Conservation (phyloP, 208 protist species). For the Leishmania tarentolae region DNA sequence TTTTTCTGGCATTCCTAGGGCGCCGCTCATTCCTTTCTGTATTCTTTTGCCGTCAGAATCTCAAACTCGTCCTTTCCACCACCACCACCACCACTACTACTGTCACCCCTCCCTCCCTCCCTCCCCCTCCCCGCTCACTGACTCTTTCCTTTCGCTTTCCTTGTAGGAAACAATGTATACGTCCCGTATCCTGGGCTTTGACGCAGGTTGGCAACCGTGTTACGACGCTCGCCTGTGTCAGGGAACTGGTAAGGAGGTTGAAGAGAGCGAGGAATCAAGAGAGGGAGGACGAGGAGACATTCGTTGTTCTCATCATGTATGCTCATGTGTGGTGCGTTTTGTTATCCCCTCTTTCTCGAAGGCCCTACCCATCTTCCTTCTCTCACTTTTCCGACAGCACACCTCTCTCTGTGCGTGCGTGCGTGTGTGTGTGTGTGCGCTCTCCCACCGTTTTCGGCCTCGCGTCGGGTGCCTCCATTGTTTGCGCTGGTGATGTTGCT, state of each 20-base stretch:
- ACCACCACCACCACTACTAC: too few species aligned
- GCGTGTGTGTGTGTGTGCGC: background rate
- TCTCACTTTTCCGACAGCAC: background rate
- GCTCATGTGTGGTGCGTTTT: background rate
- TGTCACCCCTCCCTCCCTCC: background rate
- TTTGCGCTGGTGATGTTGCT: background rate
- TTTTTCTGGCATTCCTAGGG: too few species aligned
- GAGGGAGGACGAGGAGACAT: too few species aligned
- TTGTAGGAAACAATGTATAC: too few species aligned
- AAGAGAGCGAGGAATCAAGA: too few species aligned
- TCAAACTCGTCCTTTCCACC: conserved; percentile 4
- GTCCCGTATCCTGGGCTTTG: too few species aligned
- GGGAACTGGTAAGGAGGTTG: too few species aligned
- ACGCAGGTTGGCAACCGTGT: too few species aligned
- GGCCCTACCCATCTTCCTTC: too few species aligned
- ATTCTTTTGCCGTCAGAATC: background rate
- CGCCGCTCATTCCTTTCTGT: background rate
- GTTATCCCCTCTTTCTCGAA: background rate
- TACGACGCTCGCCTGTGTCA: too few species aligned
- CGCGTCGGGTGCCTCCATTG: background rate
- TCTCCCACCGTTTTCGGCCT: background rate
- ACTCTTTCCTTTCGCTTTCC: conserved; percentile 5
- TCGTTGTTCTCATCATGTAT: background rate
- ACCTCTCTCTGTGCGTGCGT: background rate
- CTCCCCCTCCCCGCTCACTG: background rate